phyloP scores from a whole-genome alignment of 2,329 filamentous ascomycete species.

The Scortechinia acanthostroma region DNA sequence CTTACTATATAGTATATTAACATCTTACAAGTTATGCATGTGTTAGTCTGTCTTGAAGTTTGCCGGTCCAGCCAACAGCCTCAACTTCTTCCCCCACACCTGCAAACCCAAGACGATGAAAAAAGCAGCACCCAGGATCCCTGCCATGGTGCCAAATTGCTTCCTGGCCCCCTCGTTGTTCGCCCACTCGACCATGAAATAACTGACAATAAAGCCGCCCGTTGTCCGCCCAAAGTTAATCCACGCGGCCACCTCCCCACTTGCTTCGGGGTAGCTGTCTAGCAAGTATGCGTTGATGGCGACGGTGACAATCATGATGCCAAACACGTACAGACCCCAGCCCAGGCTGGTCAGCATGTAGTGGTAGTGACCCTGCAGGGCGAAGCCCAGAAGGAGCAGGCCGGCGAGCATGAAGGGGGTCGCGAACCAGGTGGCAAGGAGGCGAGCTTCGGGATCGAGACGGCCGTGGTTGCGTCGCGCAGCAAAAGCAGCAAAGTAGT shows the following conservation, averaged over 20 bases:
- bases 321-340: constrained; percentile 47
- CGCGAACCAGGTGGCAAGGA: constrained; percentile 35
- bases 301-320: constrained; percentile 44
- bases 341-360: constrained; percentile 37
- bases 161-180: constrained; percentile 27
- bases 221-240: constrained; percentile 37
- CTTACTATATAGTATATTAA: too few relatives aligned
- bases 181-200: constrained; percentile 43
- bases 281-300: constrained; percentile 41
- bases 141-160: constrained; percentile 37
- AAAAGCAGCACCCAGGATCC: constrained; percentile 24
- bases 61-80: constrained; percentile 21
- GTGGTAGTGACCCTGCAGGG: constrained; percentile 37
- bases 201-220: constrained; percentile 41
- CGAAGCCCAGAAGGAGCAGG: constrained; percentile 41
- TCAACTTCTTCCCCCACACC: constrained; percentile 24
- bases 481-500: constrained; percentile 33
- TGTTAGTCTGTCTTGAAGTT: constrained; percentile 18
- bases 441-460: constrained; percentile 47
- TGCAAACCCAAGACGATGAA: constrained; percentile 22
- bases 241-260: constrained; percentile 43
- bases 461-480: constrained; percentile 35
- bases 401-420: constrained; percentile 39
- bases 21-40: not conserved
- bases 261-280: constrained; percentile 44